These are phyloP conservation scores for Aspergillus novofumigatus DNA, from an alignment of 2,329 filamentous ascomycete species.

Conservation along the genomic window DNA sequence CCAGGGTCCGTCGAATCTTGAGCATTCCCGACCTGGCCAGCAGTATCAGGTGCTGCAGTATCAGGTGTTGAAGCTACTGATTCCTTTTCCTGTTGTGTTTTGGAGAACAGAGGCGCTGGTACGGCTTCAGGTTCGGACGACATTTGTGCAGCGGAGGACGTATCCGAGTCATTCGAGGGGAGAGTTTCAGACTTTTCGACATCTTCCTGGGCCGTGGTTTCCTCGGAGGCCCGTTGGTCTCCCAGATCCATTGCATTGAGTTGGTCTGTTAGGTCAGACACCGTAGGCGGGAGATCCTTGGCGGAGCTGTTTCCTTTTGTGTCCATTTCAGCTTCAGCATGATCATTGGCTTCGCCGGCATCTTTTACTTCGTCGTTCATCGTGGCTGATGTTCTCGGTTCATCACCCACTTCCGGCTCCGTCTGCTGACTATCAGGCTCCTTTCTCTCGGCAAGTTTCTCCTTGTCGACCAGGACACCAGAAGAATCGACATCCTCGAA, in stretches of 20 bases:
- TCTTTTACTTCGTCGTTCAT: slow-evolving; percentile 47
- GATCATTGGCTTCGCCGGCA: slow-evolving; percentile 65
- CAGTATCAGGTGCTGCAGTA: slow-evolving; percentile 14
- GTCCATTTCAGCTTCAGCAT: slow-evolving; percentile 48
- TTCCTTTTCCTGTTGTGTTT: slow-evolving; percentile 31
- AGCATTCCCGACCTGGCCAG: slow-evolving; percentile 15
- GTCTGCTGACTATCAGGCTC: slow-evolving; percentile 27
- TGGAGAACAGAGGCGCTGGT: slow-evolving; percentile 62
- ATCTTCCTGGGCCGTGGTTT: slow-evolving; percentile 11
- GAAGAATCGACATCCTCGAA: slow-evolving; percentile 80
- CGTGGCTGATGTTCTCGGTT: slow-evolving; percentile 10
- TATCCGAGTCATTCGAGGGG: slow-evolving; percentile 7
- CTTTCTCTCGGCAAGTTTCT: slow-evolving; percentile 63
- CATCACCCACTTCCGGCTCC: slow-evolving; percentile 18
- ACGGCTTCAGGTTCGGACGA: slow-evolving; percentile 63
- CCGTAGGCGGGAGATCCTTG: slow-evolving; percentile 44
- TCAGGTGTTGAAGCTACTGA: slow-evolving; percentile 15
- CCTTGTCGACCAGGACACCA: slow-evolving; percentile 69
- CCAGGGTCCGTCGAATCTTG: slow-evolving; percentile 10
- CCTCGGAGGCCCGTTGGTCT: slow-evolving; percentile 51
- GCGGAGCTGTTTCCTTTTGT: slow-evolving; percentile 17
- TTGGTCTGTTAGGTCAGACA: slow-evolving; percentile 51
- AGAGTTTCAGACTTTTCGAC: slow-evolving; percentile 1
- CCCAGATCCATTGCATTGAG: slow-evolving; percentile 57
- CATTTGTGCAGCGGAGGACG: slow-evolving; percentile 21